Evolutionary conservation across 1,139 yeast species (phyloP).

Genomic region (Scheffersomyces insectosa): DNA sequence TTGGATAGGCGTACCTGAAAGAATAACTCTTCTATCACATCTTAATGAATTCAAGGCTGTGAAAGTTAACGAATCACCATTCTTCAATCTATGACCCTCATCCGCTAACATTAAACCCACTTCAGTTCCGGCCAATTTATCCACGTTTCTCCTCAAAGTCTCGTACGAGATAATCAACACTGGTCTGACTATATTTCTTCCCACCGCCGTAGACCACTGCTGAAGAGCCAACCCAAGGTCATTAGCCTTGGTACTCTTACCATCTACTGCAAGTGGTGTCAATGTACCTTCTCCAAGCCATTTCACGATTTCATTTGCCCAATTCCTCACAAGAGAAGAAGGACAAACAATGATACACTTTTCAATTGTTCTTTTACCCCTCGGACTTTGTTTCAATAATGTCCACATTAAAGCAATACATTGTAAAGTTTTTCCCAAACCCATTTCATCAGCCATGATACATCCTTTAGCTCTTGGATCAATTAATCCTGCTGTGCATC

Average conservation of each 20-base stretch:
- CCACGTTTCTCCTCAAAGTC: conserved; percentile 85
- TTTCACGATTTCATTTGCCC: conserved; percentile 96
- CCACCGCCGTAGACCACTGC: conserved; percentile 88
- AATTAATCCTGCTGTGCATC: conserved; percentile 87
- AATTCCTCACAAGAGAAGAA: conserved; percentile 86
- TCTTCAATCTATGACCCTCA: conserved; percentile 94
- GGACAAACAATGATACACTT: conserved; percentile 96
- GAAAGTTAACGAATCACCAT: conserved; percentile 92
- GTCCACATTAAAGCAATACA: conserved; percentile 96
- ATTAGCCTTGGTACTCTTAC: conserved; percentile 68
- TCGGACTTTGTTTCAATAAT: conserved; percentile 81
- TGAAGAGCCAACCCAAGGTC: conserved; percentile 71
- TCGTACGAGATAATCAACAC: conserved; percentile 95
- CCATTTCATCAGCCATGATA: conserved; percentile 99
- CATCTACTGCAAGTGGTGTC: conserved; percentile 90
- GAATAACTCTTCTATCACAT: conserved; percentile 84
- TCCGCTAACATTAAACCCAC: conserved; percentile 91
- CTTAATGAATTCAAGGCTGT: conserved; percentile 81
- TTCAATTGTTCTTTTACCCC: conserved; percentile 81
- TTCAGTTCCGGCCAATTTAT: conserved; percentile 71
- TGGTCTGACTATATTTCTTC: conserved; percentile 89
- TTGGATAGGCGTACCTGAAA: conserved; percentile 97
- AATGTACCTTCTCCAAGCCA: conserved; percentile 94
- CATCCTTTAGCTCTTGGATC: conserved; percentile 92
- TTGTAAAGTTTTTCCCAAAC: conserved; percentile 92